Evolutionary conservation across 2,329 filamentous ascomycete genomes (phyloP), one percentile per base, ranked within the genome.

Genomic region (Alternaria gaisen): DNA sequence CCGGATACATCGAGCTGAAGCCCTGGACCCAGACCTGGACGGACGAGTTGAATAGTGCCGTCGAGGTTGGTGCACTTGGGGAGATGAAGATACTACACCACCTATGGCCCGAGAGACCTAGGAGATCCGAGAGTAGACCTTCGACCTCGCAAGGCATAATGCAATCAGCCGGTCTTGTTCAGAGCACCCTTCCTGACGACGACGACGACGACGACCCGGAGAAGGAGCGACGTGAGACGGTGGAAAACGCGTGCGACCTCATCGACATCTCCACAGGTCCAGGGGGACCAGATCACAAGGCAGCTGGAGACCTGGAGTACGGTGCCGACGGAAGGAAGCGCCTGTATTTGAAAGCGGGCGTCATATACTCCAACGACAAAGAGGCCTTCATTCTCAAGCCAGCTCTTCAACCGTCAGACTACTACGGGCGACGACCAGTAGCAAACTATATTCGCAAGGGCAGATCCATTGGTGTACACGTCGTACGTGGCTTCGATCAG

Each of bases 1-100:
- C 89, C n/a, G 94, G 94, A 6, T 99, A 97, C 74, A 83, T 90
- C 57, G 92, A 97, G 72, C 83, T 98, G 52, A 89, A 89, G 55
- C 92, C 93, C 0, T 97, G 94, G 90, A 93, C 91, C 1, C 88
- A 95, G 69, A 97, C 94, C 1, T 99, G 95, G 93, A 86, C 86
- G 53, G 94, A 97, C 72, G 94, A 99, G 78, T 82, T 99, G 8
- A 89, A 90, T 66, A 97, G 93, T 77, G 96, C 95, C 5, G 85
- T 97, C 6, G 92, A 97, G 52, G 92, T 97, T 58, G 95, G 95
- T 1, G 90, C 94, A 1, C 83, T 90, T 10, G 95, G 94, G 0
- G 95, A 99, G 79, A 90, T 95, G 80, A 98, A 98, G 77, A 90
- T 97, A 8, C 87, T 92, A 0, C 89, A 97, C 78, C 88, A 84